Conservation (phyloP, 1,139 yeast genomes). For the Geotrichum restrictum region DNA sequence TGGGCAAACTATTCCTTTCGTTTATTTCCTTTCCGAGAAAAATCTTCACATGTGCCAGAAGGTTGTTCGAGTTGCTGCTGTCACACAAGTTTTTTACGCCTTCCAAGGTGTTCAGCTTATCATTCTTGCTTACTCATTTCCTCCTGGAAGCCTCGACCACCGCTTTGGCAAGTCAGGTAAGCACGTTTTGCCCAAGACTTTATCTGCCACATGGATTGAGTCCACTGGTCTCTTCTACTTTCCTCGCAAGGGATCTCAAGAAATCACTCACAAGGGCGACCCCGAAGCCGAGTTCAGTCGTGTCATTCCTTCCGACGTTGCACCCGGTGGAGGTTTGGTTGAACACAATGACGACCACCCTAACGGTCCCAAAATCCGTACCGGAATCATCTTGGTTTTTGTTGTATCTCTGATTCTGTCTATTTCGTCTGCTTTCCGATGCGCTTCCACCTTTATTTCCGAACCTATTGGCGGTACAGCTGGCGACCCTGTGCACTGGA, state of each 20-base stretch:
- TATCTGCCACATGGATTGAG: slow-evolving; percentile 80
- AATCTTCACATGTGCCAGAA: slow-evolving; percentile 51
- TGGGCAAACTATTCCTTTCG: slow-evolving; percentile 62
- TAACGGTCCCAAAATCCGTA: slow-evolving; percentile 46
- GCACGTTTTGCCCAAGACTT: slow-evolving; percentile 43
- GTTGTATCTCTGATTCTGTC: slow-evolving; percentile 53
- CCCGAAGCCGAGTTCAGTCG: slow-evolving; percentile 47
- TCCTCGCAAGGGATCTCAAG: slow-evolving; percentile 30
- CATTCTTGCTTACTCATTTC: slow-evolving; percentile 50
- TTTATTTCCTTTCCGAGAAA: slow-evolving; percentile 49
- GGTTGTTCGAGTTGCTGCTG: slow-evolving; percentile 56
- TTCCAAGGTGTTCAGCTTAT: slow-evolving; percentile 52
- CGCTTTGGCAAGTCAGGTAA: slow-evolving; percentile 39
- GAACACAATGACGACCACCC: slow-evolving; percentile 37
- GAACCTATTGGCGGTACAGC: slow-evolving; percentile 34
- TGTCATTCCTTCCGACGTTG: slow-evolving; percentile 42
- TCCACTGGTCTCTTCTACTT: slow-evolving; percentile 50
- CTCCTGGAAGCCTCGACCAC: slow-evolving; percentile 56
- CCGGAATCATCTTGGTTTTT: slow-evolving; percentile 45
- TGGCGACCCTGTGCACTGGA: slow-evolving; percentile 40
- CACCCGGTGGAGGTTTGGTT: slow-evolving; percentile 40
- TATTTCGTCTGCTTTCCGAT: slow-evolving; percentile 55
- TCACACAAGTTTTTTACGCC: slow-evolving; percentile 58
- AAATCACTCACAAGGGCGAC: slow-evolving; percentile 42
- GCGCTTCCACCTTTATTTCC: slow-evolving; percentile 50